Base-by-base conservation (phyloP, 208 protist species). In the Crithidia fasciculata region DNA sequence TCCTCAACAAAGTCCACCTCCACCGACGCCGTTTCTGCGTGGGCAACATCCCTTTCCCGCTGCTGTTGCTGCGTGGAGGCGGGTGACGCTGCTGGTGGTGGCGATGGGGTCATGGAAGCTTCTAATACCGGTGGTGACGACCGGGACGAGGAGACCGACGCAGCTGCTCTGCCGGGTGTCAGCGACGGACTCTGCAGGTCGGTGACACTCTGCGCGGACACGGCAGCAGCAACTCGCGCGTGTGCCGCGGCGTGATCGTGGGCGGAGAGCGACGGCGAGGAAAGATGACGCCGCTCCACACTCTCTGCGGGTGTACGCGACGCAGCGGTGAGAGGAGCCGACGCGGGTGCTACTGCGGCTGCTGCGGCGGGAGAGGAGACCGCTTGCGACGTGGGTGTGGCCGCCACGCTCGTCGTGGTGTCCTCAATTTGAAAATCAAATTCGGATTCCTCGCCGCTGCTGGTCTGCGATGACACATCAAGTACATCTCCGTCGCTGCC, bases 361-460 rank as follows among this genome's bases (percentile, higher is more conserved):
- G 12, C 43, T 7, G 59, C 60, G 6, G 60, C 60, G 2, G 62
- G 37, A 1, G 50, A 44, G 8, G 64, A 69, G 4, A 57, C 15
- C 4, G 19, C 37, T 4, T 16, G 64, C 40, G 64, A 69, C 9
- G 64, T 69, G 4, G 64, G 52, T 6, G 64, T 57, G 4, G 49
- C 8, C 37, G 49, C 8, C 37, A 39, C n/a, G 18, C 64, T 59
- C 39, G 54, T 69, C 18, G 52, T 49, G n/a, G 64, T 69, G 52
- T 69, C 39, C 50, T 69, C 19, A 1, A 49, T 49, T n/a, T 69
- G 3, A n/a, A 59, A 59, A 40, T 59, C 64, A 12, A 69, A 59
- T 36, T 69, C 64, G 19, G 40, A 54, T 15, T 40, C 45, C 7
- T 19, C 41, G 64, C 49, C 59, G 49, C 52, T 69, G 49, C 52